Evolutionary conservation across 805 yeast genomes (phyloP), one percentile per base, ranked within the genome.

Genomic region (Metschnikowia lunata): DNA sequence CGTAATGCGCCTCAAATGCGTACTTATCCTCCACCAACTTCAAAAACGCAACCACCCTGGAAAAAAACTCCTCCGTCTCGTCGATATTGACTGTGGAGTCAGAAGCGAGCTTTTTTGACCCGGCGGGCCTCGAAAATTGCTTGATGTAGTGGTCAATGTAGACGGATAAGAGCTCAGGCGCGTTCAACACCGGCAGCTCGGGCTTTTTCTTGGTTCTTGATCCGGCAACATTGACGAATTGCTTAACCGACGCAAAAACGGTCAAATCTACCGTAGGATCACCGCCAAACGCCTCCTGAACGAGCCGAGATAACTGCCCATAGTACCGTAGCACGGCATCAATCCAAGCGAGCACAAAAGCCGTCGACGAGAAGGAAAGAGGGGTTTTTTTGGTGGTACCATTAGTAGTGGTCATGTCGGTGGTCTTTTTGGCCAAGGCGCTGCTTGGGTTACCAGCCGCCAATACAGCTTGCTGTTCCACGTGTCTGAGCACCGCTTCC

Each of bases 1-100:
- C 88, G 62, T 88, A 89, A 48, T 85, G 82, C 34, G 79, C 83
- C 58, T 88, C 96, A 65, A 89, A 90, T 26, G 85, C 68, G 63
- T 89, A 97, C 57, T 88, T 90, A 54, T 90, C 96, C 47, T 79
- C 74, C 37, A 89, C 72, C 57, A 79, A 82, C 45, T 83, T 69
- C 56, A 89, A 80, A 29, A 90, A 74, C 18, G 72, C 63, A 10
- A 86, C 73, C 0, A 88, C 78, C 26, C 75, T 74, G 36, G 70
- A 71, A 43, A 88, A 64, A 8, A 77, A 61, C 8, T 54, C 69
- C 52, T 67, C 69, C 3, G 60, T 52, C 28, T 50, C 57, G 42
- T 60, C 62, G 12, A 52, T 46, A 15, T 55, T 46, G 5, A 50
- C 42, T 7, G 34, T 34, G 7, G 36, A 50, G 23, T 42, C 46